These are phyloP conservation scores for Crithidia mellificae DNA, from an alignment of 208 protist genomes.

Conservation along the genomic window DNA sequence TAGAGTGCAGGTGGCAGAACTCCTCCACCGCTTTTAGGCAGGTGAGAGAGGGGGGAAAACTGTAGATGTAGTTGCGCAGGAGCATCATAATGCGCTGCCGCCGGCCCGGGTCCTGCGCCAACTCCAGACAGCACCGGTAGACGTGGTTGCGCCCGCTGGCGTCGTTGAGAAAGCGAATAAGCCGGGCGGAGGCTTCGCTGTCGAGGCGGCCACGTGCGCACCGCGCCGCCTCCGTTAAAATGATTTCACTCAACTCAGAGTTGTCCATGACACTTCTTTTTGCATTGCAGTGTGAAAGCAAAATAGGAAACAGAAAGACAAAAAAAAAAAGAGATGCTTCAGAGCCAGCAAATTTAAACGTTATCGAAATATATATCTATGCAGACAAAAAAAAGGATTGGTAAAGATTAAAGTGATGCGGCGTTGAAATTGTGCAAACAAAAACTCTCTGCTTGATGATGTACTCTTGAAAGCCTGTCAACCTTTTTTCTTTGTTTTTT, in stretches of 20 bases:
- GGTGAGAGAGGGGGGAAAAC: constrained; percentile 65
- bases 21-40: constrained; percentile 44
- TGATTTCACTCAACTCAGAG: constrained; percentile 28
- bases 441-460: too few species aligned
- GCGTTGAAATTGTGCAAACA: too few species aligned
- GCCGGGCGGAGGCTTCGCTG: constrained; percentile 27
- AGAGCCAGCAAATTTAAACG: neutral
- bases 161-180: constrained; percentile 45
- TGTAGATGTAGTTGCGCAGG: constrained; percentile 62
- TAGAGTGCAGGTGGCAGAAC: constrained; percentile 32
- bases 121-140: constrained; percentile 70
- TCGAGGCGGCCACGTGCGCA: constrained; percentile 31
- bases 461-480: too few species aligned
- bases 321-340: neutral
- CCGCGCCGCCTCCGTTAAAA: constrained; percentile 34
- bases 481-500: too few species aligned
- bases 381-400: too few species aligned
- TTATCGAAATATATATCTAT: too few species aligned
- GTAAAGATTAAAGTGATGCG: too few species aligned
- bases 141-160: constrained; percentile 59
- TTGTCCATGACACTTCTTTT: constrained; percentile 8
- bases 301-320: neutral
- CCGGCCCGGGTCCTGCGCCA: constrained; percentile 59
- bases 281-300: neutral
- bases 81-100: constrained; percentile 61